These are phyloP conservation scores for Coemansia aciculifera DNA, from an alignment of 192 early-diverging fungal genomes.

Conservation along the genomic window DNA sequence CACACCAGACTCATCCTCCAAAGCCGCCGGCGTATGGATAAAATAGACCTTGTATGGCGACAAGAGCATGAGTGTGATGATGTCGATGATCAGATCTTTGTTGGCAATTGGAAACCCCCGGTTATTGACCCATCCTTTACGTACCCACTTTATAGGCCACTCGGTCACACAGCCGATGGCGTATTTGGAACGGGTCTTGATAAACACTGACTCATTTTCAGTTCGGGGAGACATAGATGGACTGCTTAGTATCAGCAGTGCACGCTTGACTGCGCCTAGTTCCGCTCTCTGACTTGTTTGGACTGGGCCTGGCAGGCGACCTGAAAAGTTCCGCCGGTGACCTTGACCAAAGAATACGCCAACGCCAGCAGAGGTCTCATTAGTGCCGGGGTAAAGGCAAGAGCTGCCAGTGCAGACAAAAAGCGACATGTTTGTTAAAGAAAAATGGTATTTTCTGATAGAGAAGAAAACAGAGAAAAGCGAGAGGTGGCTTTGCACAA, in stretches of 20 bases:
- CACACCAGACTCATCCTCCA: constrained; percentile 2
- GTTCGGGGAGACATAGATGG: background rate
- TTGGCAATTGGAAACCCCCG: background rate
- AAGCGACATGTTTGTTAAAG: background rate
- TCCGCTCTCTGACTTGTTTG: background rate
- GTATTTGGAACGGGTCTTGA: background rate
- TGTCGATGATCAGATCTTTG: background rate
- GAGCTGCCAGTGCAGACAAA: background rate
- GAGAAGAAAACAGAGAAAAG: background rate
- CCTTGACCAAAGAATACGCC: background rate
- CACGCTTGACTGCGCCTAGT: background rate
- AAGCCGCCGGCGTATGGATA: background rate
- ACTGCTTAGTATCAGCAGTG: background rate
- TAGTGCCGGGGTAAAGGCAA: background rate
- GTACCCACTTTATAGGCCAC: background rate
- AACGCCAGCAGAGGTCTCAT: background rate
- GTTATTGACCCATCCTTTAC: background rate
- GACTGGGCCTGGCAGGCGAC: background rate
- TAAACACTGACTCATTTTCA: background rate
- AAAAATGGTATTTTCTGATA: background rate
- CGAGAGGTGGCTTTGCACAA: background rate
- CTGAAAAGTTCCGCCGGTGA: background rate
- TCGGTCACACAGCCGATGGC: background rate
- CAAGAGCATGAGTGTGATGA: constrained; percentile 1
- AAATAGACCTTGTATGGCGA: constrained; percentile 1